A percentile compares a stretch with the other conserved stretches of the same genome.
Conservation (phyloP, 2,329 filamentous ascomycete species). For the Gnomoniopsis smithogilvyi region DNA sequence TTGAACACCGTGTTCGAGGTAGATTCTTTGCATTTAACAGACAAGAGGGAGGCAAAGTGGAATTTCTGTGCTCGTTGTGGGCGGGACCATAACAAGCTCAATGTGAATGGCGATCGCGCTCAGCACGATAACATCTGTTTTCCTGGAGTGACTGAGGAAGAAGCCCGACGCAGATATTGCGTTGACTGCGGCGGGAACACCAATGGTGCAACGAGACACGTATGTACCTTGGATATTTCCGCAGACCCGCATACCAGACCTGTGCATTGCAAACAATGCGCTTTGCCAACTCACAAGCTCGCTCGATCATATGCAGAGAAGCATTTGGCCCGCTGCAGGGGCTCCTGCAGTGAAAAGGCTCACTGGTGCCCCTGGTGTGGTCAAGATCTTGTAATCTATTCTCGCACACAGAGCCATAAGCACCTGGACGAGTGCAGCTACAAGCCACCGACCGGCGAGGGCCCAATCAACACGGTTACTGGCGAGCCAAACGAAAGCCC, state of each 20-base stretch:
- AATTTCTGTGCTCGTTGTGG: constrained; percentile 20
- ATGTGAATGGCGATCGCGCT: constrained; percentile 14
- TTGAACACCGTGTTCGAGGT: neutral
- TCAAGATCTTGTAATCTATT: constrained; percentile 2
- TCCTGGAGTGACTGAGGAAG: neutral
- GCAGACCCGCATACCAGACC: neutral
- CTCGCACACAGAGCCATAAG: neutral
- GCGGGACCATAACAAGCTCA: constrained; percentile 14
- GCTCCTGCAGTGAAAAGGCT: neutral
- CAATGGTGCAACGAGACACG: neutral
- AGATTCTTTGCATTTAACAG: neutral
- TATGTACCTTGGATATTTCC: neutral
- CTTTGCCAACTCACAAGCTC: constrained; percentile 8
- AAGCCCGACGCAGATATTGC: constrained; percentile 1
- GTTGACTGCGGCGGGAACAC: constrained; percentile 3
- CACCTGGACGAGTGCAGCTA: constrained; percentile 11
- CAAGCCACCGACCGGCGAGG: constrained; percentile 4
- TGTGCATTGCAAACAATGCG: constrained; percentile 10
- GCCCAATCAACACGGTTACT: constrained; percentile 6
- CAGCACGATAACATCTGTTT: constrained; percentile 19
- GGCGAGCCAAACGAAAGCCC: constrained; percentile 5
- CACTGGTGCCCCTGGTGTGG: constrained; percentile 20
- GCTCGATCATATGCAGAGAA: constrained; percentile 5
- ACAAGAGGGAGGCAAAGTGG: constrained; percentile 15
- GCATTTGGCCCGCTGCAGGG: constrained; percentile 16